Evolutionary conservation across 1,284 basidiomycete genomes (phyloP), one percentile per base, ranked within the genome.

Genomic region (Irpex lacteus): DNA sequence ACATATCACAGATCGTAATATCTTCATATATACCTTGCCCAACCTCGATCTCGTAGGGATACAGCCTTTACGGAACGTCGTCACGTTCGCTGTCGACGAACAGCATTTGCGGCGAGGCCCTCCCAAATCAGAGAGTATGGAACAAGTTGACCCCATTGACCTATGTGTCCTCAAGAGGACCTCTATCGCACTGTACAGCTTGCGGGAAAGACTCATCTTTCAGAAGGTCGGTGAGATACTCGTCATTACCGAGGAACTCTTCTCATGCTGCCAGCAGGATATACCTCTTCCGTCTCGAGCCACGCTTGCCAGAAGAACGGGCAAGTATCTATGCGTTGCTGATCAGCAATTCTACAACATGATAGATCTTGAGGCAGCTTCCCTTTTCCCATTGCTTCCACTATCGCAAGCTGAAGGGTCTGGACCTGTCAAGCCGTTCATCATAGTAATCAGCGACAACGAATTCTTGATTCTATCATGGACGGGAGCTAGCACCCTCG

Each of bases 401-500:
- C 80, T 96, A 6, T 89, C 86, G 0, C 95, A 96, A 71, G 83
- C 82, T 50, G 65, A 67, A 1, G 80, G 84, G 40, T 72, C 77
- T 62, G 72, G 78, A 60, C 70, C 71, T 0, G 77, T 90, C 32
- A 88, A 90, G 60, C 93, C 94, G 0, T 86, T 85, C 55, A 90
- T 96, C 56, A 86, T 87, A 1, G 86, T 93, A 32, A 85, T 96
- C 47, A 83, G 84, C 37, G 85, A 86, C 54, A 85, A 85, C 69
- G 95, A 97, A 74, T 97, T 95, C 67, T 80, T 93, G 55, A 79
- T 92, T 18, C 76, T 89, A n/a, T 90, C 88, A 1, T 90, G 87
- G 86, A 93, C 88, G 0, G 94, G 92, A 6, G 76, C 79, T 4
- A 87, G 82, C 63, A 91, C 92, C 0, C 80, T 97, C 62, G 95